Conservation (phyloP, 345 rosid species). For the Leavenworthia alabamica region DNA sequence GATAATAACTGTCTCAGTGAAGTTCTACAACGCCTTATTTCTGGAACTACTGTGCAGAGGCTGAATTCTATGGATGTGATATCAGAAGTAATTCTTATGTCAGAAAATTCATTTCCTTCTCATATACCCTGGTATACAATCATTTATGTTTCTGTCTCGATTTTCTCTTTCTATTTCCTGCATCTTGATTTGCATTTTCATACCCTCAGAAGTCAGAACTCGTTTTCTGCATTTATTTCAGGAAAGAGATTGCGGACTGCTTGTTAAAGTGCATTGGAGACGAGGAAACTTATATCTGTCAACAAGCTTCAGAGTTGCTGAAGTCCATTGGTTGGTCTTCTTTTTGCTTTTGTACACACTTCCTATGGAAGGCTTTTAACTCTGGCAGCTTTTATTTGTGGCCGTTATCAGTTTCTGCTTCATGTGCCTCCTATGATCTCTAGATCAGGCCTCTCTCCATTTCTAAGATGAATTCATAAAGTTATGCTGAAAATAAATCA, state of each 20-base stretch:
- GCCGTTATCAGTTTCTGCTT: not conserved
- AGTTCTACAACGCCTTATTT: constrained; percentile 60
- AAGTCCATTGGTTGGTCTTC: constrained; percentile 53
- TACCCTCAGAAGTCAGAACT: constrained; percentile 7
- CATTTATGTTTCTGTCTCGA: constrained; percentile 9
- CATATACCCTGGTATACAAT: constrained; percentile 51
- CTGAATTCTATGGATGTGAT: constrained; percentile 75
- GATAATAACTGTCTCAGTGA: constrained; percentile 56
- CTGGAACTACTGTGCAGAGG: constrained; percentile 54
- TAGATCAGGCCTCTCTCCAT: not conserved
- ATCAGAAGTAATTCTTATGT: constrained; percentile 47
- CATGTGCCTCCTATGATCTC: not conserved
- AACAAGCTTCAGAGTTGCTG: constrained; percentile 48
- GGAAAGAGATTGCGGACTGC: constrained; percentile 59
- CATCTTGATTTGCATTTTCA: constrained; percentile 7
- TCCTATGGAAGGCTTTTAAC: not conserved
- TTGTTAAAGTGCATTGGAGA: constrained; percentile 56
- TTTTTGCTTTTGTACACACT: constrained; percentile 1
- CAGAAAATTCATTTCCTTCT: constrained; percentile 40
- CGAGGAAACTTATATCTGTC: constrained; percentile 49
- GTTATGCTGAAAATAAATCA: constrained; percentile 3
- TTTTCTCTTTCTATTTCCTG: constrained; percentile 7
- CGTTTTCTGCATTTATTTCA: constrained; percentile 28
- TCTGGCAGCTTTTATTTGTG: constrained; percentile 6
- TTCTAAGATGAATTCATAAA: constrained; percentile 3